phyloP scores from a whole-genome alignment of 441 rosid genomes.

The Populus tomentosa region DNA sequence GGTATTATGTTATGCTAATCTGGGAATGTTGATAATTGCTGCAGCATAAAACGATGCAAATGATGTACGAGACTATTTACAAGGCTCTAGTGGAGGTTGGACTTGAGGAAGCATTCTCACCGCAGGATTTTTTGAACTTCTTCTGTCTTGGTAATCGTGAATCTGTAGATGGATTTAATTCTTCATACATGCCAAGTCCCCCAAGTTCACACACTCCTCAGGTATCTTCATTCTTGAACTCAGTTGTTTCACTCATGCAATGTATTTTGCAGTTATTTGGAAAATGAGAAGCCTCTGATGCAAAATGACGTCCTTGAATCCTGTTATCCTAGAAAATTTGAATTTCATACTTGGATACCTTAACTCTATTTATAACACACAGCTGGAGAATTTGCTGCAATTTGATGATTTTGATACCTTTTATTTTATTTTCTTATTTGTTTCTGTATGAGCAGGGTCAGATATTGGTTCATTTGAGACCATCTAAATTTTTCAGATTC shows the following conservation, averaged over 20 bases:
- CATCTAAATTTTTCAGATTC: background rate
- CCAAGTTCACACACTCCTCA: conserved; percentile 59
- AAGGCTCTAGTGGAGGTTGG: conserved; percentile 81
- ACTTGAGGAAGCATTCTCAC: conserved; percentile 59
- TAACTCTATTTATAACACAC: background rate
- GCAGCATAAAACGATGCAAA: conserved; percentile 96
- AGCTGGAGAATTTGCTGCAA: background rate
- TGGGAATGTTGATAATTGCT: conserved; percentile 10
- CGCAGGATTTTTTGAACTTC: conserved; percentile 86
- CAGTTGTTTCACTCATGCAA: background rate
- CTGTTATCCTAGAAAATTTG: background rate
- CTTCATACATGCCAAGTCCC: conserved; percentile 33
- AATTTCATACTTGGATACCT: background rate
- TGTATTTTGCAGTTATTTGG: background rate
- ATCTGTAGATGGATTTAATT: conserved; percentile 25
- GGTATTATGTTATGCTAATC: conserved; percentile 7
- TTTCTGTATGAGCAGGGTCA: background rate
- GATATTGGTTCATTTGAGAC: background rate
- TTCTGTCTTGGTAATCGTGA: conserved; percentile 95
- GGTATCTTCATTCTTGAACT: conserved; percentile 35
- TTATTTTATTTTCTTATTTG: background rate
- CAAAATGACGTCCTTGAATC: background rate
- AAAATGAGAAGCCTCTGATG: background rate
- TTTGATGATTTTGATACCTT: background rate
- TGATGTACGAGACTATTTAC: conserved; percentile 92